phyloP scores from a whole-genome alignment of 2,329 filamentous ascomycete species.

The Aphanocladium album region DNA sequence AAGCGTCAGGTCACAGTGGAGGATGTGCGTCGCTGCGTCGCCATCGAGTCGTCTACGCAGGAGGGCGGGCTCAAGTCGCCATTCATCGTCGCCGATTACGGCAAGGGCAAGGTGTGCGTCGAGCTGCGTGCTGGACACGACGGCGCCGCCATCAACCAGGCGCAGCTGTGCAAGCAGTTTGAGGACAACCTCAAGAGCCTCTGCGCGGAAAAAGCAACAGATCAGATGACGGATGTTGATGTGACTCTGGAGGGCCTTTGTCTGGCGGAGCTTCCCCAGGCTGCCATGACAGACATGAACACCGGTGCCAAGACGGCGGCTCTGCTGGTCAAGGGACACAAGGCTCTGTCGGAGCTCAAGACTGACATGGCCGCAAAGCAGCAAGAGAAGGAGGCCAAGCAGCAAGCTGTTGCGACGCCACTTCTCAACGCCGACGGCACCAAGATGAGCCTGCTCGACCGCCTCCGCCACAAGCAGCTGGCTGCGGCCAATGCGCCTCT shows the following conservation, averaged over 20 bases:
- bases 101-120: conserved; percentile 52
- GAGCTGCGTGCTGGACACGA: conserved; percentile 43
- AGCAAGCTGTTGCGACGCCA: conserved; percentile 26
- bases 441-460: conserved; percentile 68
- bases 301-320: conserved; percentile 43
- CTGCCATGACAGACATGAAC: conserved; percentile 28
- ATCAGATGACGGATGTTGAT: conserved; percentile 27
- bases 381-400: conserved; percentile 38
- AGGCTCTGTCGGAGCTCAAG: conserved; percentile 64
- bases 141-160: conserved; percentile 41
- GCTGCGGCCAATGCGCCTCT: conserved; percentile 51
- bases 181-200: conserved; percentile 43
- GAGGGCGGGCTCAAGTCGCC: conserved; percentile 25
- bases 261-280: conserved; percentile 39
- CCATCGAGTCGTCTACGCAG: conserved; percentile 46
- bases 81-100: conserved; percentile 47
- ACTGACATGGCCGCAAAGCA: conserved; percentile 51
- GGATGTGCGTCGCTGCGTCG: conserved; percentile 63
- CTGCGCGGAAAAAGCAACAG: conserved; percentile 34
- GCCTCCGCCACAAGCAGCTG: conserved; percentile 66
- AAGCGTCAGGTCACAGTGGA: conserved; percentile 61
- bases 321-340: conserved; percentile 60
- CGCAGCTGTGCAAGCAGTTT: conserved; percentile 50
- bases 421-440: conserved; percentile 39
- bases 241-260: conserved; percentile 52